Percentiles rank a stretch among this genome's conserved stretches.
Evolutionary conservation across 768 basidiomycete species (phyloP).

Genomic region (Fomitopsis pulvina): DNA sequence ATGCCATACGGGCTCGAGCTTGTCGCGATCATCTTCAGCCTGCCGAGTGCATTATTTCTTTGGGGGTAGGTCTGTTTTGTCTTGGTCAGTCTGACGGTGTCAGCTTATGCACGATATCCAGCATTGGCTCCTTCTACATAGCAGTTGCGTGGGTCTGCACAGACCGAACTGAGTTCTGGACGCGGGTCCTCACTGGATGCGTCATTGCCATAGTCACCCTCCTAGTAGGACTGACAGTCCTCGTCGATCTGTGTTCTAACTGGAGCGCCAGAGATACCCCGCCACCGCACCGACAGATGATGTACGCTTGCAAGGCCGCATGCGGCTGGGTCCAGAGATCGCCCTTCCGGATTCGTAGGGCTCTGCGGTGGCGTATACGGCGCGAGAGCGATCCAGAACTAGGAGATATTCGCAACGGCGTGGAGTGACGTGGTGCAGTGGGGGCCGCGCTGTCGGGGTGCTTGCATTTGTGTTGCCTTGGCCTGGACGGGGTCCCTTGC

Average conservation of each 20-base stretch:
- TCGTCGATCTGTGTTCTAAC: not conserved
- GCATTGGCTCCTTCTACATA: constrained; percentile 7
- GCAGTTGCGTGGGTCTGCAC: constrained; percentile 13
- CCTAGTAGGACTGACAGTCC: not conserved
- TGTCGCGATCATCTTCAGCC: constrained; percentile 31
- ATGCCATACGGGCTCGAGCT: constrained; percentile 25
- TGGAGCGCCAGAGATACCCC: too few species aligned
- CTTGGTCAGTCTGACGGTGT: not conserved
- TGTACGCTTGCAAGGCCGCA: too few species aligned
- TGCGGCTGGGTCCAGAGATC: too few species aligned
- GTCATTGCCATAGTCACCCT: not conserved
- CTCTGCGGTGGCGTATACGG: too few species aligned
- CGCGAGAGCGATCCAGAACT: too few species aligned
- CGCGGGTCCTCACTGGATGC: not conserved
- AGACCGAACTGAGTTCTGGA: constrained; percentile 1
- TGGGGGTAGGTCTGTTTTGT: constrained; percentile 16
- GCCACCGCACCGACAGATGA: too few species aligned
- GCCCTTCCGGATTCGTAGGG: too few species aligned
- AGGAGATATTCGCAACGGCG: too few species aligned
- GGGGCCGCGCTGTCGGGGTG: too few species aligned
- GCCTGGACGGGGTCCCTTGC: too few species aligned
- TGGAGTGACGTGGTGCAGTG: too few species aligned
- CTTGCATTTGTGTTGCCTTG: too few species aligned
- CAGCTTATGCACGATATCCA: not conserved
- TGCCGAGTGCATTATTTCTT: constrained; percentile 13